phyloP scores from a whole-genome alignment of 225 moss, liverwort and hornwort genomes.

The Climacium dendroides region DNA sequence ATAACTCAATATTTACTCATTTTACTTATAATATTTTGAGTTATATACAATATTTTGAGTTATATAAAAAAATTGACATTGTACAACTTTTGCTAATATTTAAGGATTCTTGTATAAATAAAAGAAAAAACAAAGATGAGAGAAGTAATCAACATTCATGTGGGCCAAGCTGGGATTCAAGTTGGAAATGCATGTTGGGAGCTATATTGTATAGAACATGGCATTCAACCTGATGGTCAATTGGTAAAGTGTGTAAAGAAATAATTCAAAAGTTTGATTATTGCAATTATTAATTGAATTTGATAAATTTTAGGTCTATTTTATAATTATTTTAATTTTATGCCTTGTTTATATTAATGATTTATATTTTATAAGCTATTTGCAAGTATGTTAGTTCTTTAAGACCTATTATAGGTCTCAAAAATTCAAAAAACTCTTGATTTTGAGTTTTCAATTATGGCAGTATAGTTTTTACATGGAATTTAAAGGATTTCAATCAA shows the following conservation, averaged over 20 bases:
- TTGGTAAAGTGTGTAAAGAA: not conserved
- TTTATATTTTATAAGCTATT: not conserved
- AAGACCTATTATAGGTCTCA: not conserved
- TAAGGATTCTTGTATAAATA: not conserved
- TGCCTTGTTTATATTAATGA: not conserved
- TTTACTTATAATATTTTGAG: too few species aligned
- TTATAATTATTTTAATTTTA: not conserved
- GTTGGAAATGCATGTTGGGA: constrained; percentile 20
- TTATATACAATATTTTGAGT: too few species aligned
- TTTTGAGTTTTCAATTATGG: not conserved
- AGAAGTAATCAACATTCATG: constrained; percentile 8
- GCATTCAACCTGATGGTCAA: constrained; percentile 12
- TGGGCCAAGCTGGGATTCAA: constrained; percentile 11
- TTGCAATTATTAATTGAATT: too few species aligned
- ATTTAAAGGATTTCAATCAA: not conserved
- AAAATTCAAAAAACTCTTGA: not conserved
- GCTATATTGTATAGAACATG: constrained; percentile 12
- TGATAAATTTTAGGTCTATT: not conserved
- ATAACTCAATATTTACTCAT: too few species aligned
- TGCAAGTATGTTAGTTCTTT: not conserved
- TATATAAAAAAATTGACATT: too few species aligned
- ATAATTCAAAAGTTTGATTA: not conserved
- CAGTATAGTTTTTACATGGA: not conserved
- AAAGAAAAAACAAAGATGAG: not conserved
- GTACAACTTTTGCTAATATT: not conserved